phyloP scores from a whole-genome alignment of 306 rosid species.

The Pyrus communis region DNA sequence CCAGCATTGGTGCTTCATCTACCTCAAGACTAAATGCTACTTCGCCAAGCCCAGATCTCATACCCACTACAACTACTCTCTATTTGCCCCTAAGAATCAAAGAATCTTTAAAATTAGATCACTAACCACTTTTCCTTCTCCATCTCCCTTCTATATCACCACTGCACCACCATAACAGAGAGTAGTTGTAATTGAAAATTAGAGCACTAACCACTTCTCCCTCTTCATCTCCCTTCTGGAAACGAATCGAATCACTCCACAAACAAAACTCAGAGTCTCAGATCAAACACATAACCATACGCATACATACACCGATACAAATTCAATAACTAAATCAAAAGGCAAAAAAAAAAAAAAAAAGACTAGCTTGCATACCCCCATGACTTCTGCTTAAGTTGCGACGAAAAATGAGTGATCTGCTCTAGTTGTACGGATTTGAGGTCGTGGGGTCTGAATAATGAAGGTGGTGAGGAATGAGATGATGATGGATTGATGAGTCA shows the following conservation, averaged over 20 bases:
- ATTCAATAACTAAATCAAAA: not conserved
- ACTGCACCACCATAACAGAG: too few species aligned
- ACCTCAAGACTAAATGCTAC: too few species aligned
- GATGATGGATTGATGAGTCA: not conserved
- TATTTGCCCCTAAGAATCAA: too few species aligned
- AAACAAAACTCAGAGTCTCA: not conserved
- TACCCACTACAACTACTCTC: too few species aligned
- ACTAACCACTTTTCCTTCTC: too few species aligned
- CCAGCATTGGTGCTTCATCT: too few species aligned
- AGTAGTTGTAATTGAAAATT: too few species aligned
- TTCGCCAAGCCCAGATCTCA: too few species aligned
- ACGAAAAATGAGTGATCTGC: not conserved
- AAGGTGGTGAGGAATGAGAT: not conserved
- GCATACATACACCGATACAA: not conserved
- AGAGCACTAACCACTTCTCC: too few species aligned
- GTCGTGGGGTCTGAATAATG: not conserved
- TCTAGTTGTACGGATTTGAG: not conserved
- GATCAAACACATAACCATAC: not conserved
- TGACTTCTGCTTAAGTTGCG: not conserved
- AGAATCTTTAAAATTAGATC: too few species aligned
- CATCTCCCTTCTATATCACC: too few species aligned
- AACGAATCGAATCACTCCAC: not conserved
- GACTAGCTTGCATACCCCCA: slow-evolving; percentile 32
- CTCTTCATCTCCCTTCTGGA: not conserved
- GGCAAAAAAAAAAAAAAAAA: not conserved